phyloP scores from a whole-genome alignment of 1,284 basidiomycete genomes.

The Papiliotrema laurentii region DNA sequence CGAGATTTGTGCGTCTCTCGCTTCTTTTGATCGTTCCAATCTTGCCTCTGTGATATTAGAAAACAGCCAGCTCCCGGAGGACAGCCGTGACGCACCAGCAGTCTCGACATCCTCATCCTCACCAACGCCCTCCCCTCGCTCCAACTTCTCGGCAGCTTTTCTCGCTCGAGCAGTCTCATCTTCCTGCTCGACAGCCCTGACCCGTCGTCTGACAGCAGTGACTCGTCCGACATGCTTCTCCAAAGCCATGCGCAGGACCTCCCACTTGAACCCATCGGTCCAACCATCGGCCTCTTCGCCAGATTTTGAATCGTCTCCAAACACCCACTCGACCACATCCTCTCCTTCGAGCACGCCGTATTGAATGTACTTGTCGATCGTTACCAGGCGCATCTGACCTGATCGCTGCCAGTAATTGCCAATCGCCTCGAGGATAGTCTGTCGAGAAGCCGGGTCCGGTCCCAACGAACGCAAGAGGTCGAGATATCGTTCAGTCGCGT shows the following conservation, averaged over 20 bases:
- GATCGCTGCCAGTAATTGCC: slow-evolving; percentile 74
- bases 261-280: slow-evolving; percentile 69
- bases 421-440: slow-evolving; percentile 65
- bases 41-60: slow-evolving; percentile 17
- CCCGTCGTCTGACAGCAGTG: slow-evolving; percentile 65
- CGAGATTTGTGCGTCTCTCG: slow-evolving; percentile 35
- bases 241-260: slow-evolving; percentile 66
- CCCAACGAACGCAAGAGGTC: slow-evolving; percentile 72
- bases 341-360: slow-evolving; percentile 95
- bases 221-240: slow-evolving; percentile 87
- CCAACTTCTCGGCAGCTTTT: slow-evolving; percentile 54
- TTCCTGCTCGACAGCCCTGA: slow-evolving; percentile 70
- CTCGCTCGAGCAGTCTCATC: slow-evolving; percentile 76
- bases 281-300: slow-evolving; percentile 46
- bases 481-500: slow-evolving; percentile 96
- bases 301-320: slow-evolving; percentile 49
- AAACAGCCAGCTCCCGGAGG: background rate
- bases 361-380: slow-evolving; percentile 96
- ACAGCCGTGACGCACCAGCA: background rate
- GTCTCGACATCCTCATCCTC: slow-evolving; percentile 15
- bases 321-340: slow-evolving; percentile 85
- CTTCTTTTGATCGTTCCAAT: slow-evolving; percentile 33
- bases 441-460: slow-evolving; percentile 52
- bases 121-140: slow-evolving; percentile 37
- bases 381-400: slow-evolving; percentile 79